Evolutionary conservation across 352 stramenopile genomes (phyloP), one percentile per base, ranked within the genome.

Genomic region (Globisporangium mamillatum): DNA sequence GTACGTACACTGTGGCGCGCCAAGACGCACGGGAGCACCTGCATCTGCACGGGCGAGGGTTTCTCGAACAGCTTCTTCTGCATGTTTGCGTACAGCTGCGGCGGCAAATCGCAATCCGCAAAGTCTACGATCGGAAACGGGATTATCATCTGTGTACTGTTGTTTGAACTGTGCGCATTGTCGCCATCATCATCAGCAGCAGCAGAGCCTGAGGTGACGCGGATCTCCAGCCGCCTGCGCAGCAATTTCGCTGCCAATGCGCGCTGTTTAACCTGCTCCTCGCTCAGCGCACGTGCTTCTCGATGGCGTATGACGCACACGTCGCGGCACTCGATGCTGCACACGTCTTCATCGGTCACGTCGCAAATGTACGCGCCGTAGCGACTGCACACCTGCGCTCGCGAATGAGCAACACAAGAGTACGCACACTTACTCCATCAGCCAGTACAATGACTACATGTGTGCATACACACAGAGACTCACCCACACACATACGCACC

Each of bases 361-460:
- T 96, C 88, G 61, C 88, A 94, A 57, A 94, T 74, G 63, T 94
- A 96, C 36, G 81, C 84, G 69, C 88, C 88, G 48, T 81, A 94
- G 38, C 83, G 81, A 20, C 79, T 78, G 50, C 88, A 96, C 8
- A 93, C 65, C 81, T 92, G 53, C 18, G 24, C 5, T 6, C 5
- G 24, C 12, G 66, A 12, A n/a, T 38, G 8, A 59, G 32, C 29
- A 41, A 0, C 5, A 25, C 32, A 16, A 61, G 8, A 57, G 5
- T 16, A 14, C 1, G 16, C 38, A 16, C 14, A 55, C 3, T 5
- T 16, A 57, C 44, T 32, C 41, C 18, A 32, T 32, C 27, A 32
- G 27, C 27, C 32, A 27, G 57, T 25, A 46, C n/a, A 63, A 32
- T 14, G 14, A 7, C 41, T 53, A 12, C 29, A 60, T 20, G 20